These are phyloP conservation scores for Clarireedia monteithiana DNA, from an alignment of 2,329 filamentous ascomycete genomes.

Conservation along the genomic window DNA sequence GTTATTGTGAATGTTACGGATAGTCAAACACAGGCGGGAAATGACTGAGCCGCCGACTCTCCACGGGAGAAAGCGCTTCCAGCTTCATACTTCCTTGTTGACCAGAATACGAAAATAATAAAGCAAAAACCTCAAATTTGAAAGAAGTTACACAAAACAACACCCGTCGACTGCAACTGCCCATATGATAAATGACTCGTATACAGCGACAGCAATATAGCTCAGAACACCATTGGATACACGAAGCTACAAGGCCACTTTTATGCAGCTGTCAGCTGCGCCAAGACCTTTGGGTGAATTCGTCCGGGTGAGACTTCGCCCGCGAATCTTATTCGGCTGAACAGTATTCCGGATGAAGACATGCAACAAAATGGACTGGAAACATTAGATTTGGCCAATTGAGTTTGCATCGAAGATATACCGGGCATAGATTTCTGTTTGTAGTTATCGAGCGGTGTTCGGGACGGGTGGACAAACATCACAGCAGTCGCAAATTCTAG, in stretches of 20 bases:
- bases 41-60: background rate
- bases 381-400: background rate
- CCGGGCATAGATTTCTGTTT: background rate
- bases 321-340: conserved; percentile 4
- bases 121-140: background rate
- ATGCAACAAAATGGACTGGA: conserved; percentile 1
- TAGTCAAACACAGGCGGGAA: background rate
- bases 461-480: no score
- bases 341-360: conserved; percentile 9
- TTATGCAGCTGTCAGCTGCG: conserved; percentile 2
- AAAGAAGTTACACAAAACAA: background rate
- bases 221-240: background rate
- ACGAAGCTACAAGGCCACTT: background rate
- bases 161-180: background rate
- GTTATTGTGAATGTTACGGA: background rate
- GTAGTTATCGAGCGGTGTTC: no score
- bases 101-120: background rate
- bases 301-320: conserved; percentile 6
- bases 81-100: no score
- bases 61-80: no score
- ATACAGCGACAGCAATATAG: background rate
- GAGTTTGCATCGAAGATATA: no score
- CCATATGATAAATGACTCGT: background rate
- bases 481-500: no score
- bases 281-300: conserved; percentile 1